Conservation (phyloP, 176 grass and related monocot genomes). For the Oryza rufipogon region DNA sequence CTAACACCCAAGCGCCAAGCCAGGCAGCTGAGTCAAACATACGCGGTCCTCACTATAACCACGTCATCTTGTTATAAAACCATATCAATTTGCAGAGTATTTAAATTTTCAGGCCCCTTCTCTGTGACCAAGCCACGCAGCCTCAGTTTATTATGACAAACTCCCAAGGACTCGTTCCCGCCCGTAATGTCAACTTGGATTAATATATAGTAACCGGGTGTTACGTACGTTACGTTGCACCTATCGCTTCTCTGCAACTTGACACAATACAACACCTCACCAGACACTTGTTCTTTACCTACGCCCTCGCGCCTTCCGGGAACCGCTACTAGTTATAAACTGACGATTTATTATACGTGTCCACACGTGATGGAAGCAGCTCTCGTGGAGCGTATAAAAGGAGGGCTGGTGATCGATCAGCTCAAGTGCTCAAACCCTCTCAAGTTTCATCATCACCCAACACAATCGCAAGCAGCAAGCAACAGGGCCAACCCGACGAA, state of each 20-base stretch:
- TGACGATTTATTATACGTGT: not conserved
- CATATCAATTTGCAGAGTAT: constrained; percentile 12
- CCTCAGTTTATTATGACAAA: not conserved
- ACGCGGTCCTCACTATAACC: not conserved
- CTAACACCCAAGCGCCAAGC: not conserved
- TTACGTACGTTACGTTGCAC: not conserved
- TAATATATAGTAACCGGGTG: not conserved
- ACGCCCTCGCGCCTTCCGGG: constrained; percentile 24
- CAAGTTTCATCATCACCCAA: not conserved
- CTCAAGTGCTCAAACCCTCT: not conserved
- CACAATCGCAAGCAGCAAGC: not conserved
- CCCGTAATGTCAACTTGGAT: constrained; percentile 2
- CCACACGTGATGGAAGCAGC: constrained; percentile 34
- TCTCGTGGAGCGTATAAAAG: constrained; percentile 32
- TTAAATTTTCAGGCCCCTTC: not conserved
- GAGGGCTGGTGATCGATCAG: not conserved
- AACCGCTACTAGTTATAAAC: not conserved
- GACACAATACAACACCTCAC: constrained; percentile 15
- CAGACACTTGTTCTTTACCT: not conserved
- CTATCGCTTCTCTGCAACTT: constrained; percentile 6
- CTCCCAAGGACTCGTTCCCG: constrained; percentile 18
- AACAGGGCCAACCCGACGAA: not conserved
- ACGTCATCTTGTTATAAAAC: not conserved
- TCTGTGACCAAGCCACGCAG: constrained; percentile 15
- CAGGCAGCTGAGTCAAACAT: constrained; percentile 27